A percentile compares a stretch with the other conserved stretches of the same genome.
Conservation (phyloP, 768 basidiomycete species). For the Boletus fagicola region DNA sequence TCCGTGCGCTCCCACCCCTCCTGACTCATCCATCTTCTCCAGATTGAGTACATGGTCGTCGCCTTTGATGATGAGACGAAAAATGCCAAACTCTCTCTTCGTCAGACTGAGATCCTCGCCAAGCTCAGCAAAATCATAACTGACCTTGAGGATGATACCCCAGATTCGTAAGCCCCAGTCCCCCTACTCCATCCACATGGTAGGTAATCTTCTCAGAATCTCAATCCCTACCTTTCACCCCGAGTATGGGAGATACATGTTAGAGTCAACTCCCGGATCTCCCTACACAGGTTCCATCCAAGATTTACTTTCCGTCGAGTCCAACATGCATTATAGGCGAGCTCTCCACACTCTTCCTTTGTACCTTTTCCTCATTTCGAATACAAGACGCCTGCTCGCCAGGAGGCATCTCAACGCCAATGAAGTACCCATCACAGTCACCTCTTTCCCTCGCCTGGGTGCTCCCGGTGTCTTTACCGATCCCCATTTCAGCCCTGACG, state of each 20-base stretch:
- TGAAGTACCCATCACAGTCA: constrained; percentile 90
- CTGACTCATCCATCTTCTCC: constrained; percentile 12
- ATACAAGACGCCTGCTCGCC: constrained; percentile 72
- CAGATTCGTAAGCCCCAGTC: constrained; percentile 51
- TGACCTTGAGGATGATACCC: constrained; percentile 52
- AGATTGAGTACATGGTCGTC: constrained; percentile 98
- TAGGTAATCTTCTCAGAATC: constrained; percentile 41
- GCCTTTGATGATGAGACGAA: constrained; percentile 74
- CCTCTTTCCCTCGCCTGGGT: constrained; percentile 93
- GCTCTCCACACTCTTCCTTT: not conserved
- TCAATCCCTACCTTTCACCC: constrained; percentile 92
- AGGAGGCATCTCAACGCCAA: constrained; percentile 78
- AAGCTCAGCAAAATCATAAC: constrained; percentile 69
- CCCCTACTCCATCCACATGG: not conserved
- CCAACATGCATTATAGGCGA: constrained; percentile 92
- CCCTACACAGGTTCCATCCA: constrained; percentile 88
- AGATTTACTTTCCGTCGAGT: constrained; percentile 87
- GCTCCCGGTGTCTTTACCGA: constrained; percentile 90
- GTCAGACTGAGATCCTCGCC: constrained; percentile 90
- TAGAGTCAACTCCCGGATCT: constrained; percentile 94
- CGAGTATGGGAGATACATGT: constrained; percentile 98
- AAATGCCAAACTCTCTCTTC: constrained; percentile 86
- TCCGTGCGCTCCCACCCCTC: constrained; percentile 1
- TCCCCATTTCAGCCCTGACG: constrained; percentile 72
- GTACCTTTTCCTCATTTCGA: constrained; percentile 8